Evolutionary conservation across 495 filamentous ascomycete species (phyloP), one percentile per base, ranked within the genome.

Genomic region (Penicillium daleae): DNA sequence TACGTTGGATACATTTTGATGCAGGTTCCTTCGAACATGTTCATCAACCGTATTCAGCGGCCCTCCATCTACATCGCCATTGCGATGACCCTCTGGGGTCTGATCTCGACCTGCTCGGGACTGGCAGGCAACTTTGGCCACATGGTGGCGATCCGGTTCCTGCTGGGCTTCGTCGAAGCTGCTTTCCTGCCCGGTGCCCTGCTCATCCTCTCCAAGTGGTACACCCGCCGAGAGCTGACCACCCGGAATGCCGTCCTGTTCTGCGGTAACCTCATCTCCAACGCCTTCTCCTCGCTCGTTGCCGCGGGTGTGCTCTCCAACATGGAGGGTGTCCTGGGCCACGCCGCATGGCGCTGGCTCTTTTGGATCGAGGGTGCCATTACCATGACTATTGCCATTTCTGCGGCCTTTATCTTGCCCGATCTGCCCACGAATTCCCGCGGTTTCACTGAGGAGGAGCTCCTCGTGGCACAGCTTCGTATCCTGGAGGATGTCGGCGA

Each of bases 401-500:
- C 67, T 19, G 79, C 84, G 19, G 85, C 75, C 49, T 87, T 89
- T 59, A 77, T 90, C 31, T 73, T 94, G 21, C 91, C 91, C 2
- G 88, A 94, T 72, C 88, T 91, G 60, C 91, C 90, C 26, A 78
- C 85, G 39, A 92, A 90, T 53, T 90, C 89, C 0, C 74, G 73
- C 6, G 91, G 90, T 80, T 78, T 93, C 44, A 89, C 82, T 9
- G 82, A 89, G 57, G 83, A 89, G 65, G 89, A 93, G 71, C 81
- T 80, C 17, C 79, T 84, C 1, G 77, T 93, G 9, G 90, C 89
- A 15, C 75, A 86, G 55, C 90, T 87, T 77, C 78, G 90, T 8
- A 75, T 93, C n/a, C 77, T 88, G 53, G 88, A 91, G 67, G 92
- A 96, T 71, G 87, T 92, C 52, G 92, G 92, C 15, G 80, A 89